Evolutionary conservation across 805 yeast species (phyloP).

Genomic region (Clavispora vitiphila): DNA sequence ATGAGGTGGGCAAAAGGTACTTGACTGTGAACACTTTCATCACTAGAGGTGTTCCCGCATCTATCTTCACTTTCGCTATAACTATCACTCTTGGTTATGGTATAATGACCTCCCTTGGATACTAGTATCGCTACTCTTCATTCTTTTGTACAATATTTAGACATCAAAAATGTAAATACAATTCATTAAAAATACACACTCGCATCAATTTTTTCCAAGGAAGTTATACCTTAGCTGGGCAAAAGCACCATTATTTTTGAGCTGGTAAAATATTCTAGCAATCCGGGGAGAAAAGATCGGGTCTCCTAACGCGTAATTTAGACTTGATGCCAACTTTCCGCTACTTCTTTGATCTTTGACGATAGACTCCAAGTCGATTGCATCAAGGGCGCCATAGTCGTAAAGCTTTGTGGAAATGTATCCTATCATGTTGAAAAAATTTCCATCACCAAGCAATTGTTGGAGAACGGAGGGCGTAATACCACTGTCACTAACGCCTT

Average conservation of each 20-base stretch:
- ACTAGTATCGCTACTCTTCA: neutral
- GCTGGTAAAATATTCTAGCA: constrained; percentile 25
- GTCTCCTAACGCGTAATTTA: constrained; percentile 23
- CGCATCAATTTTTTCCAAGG: constrained; percentile 18
- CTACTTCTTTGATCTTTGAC: constrained; percentile 21
- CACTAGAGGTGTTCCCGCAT: constrained; percentile 39
- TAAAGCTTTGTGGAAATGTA: constrained; percentile 25
- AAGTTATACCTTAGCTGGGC: constrained; percentile 25
- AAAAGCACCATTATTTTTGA: constrained; percentile 28
- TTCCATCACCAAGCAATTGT: constrained; percentile 19
- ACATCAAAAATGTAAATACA: neutral
- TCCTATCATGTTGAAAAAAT: constrained; percentile 15
- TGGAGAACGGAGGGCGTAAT: constrained; percentile 24
- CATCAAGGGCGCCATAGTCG: constrained; percentile 28
- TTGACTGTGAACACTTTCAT: constrained; percentile 38
- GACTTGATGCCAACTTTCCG: constrained; percentile 16
- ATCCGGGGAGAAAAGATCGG: constrained; percentile 28
- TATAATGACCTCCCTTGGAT: constrained; percentile 23
- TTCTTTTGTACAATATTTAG: neutral
- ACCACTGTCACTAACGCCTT: constrained; percentile 28
- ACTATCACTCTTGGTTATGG: constrained; percentile 38
- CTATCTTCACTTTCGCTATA: constrained; percentile 31
- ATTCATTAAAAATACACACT: neutral
- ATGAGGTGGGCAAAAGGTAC: constrained; percentile 37
- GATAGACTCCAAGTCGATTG: constrained; percentile 22